A percentile compares a stretch with the other conserved stretches of the same genome.
Conservation (phyloP, 768 basidiomycete species). For the Leccinum arenicola region DNA sequence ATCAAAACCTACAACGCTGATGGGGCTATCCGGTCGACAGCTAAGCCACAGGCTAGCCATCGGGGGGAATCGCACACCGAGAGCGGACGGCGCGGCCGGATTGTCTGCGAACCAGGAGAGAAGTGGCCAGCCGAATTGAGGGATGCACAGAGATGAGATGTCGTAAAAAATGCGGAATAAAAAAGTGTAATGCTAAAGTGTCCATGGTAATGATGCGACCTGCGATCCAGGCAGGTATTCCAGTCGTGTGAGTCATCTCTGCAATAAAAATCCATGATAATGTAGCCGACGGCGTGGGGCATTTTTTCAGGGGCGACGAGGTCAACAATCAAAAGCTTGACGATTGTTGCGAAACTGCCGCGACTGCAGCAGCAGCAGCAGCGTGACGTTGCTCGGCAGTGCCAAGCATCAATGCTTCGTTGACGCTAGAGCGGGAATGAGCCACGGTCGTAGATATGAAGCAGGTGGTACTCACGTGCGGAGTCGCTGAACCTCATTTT, state of each 20-base stretch:
- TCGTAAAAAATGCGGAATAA: constrained; percentile 45
- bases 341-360: constrained; percentile 46
- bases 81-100: constrained; percentile 56
- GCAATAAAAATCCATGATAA: constrained; percentile 39
- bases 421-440: constrained; percentile 46
- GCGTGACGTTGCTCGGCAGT: constrained; percentile 73
- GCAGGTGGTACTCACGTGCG: constrained; percentile 43
- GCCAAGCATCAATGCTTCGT: constrained; percentile 87
- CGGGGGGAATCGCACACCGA: constrained; percentile 23
- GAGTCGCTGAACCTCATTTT: constrained; percentile 77
- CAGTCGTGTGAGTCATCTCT: constrained; percentile 39
- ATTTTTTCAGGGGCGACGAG: constrained; percentile 24
- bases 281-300: constrained; percentile 30
- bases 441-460: background rate
- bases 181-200: constrained; percentile 36
- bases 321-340: constrained; percentile 44
- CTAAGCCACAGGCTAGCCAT: constrained; percentile 43
- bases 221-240: constrained; percentile 56
- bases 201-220: constrained; percentile 54
- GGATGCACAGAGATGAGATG: constrained; percentile 23
- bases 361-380: constrained; percentile 52
- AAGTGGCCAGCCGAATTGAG: constrained; percentile 20
- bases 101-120: constrained; percentile 26
- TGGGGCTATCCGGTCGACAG: constrained; percentile 13
- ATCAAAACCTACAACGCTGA: constrained; percentile 35